Conservation (phyloP, 768 basidiomycete genomes). For the Auriscalpium vulgare region DNA sequence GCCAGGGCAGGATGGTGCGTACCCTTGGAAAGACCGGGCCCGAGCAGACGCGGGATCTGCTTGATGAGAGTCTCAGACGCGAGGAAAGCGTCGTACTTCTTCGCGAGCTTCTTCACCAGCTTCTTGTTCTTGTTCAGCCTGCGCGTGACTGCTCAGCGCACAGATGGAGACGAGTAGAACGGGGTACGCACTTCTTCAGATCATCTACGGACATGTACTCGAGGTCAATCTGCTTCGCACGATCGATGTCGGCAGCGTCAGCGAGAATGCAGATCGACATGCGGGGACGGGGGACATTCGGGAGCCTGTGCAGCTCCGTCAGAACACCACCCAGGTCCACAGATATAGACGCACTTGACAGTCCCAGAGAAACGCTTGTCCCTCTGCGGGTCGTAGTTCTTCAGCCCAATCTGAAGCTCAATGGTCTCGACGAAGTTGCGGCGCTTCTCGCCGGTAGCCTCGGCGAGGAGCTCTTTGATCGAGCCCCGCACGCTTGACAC, state of each 20-base stretch:
- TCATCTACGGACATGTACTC: slow-evolving; percentile 99
- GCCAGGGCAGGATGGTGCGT: not conserved
- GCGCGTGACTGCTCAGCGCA: not conserved
- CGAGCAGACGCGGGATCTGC: slow-evolving; percentile 99
- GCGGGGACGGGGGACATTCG: slow-evolving; percentile 94
- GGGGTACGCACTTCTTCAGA: slow-evolving; percentile 78
- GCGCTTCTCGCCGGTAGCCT: slow-evolving; percentile 80
- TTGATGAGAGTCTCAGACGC: slow-evolving; percentile 97
- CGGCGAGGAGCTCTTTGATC: slow-evolving; percentile 82
- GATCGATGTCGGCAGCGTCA: slow-evolving; percentile 97
- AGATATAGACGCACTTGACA: slow-evolving; percentile 63
- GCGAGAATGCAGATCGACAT: slow-evolving; percentile 99
- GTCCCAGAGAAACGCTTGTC: slow-evolving; percentile 99
- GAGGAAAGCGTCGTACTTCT: slow-evolving; percentile 99
- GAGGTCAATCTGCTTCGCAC: slow-evolving; percentile 94
- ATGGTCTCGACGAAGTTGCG: slow-evolving; percentile 95
- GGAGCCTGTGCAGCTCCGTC: slow-evolving; percentile 49
- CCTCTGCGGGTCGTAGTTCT: slow-evolving; percentile 99
- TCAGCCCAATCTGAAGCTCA: slow-evolving; percentile 93
- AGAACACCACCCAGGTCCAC: not conserved
- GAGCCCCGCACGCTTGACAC: slow-evolving; percentile 99
- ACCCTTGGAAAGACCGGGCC: slow-evolving; percentile 99
- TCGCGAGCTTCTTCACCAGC: slow-evolving; percentile 99
- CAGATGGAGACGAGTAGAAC: too few species aligned
- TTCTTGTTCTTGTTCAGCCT: slow-evolving; percentile 99